Evolutionary conservation across 2,329 filamentous ascomycete genomes (phyloP).

Genomic region (Xylariaceae sp.): DNA sequence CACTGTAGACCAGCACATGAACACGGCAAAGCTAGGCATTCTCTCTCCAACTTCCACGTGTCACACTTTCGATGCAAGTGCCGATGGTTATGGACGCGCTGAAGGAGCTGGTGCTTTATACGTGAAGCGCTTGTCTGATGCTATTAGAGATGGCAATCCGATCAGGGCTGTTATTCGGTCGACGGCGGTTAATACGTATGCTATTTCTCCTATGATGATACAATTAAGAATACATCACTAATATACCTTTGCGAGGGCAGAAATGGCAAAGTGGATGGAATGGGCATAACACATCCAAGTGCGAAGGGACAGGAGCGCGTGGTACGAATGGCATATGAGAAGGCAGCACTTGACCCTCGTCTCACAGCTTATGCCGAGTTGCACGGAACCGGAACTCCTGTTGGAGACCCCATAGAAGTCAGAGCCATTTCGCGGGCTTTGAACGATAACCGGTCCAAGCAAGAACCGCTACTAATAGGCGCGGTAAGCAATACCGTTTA

Average conservation of each 20-base stretch:
- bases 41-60: conserved; percentile 43
- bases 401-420: conserved; percentile 37
- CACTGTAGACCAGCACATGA: conserved; percentile 37
- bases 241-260: background rate
- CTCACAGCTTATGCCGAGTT: conserved; percentile 33
- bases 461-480: conserved; percentile 29
- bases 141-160: conserved; percentile 33
- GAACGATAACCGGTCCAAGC: conserved; percentile 25
- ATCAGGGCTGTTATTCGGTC: conserved; percentile 36
- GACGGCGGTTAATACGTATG: conserved; percentile 32
- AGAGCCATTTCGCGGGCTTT: conserved; percentile 27
- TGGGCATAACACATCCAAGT: conserved; percentile 40
- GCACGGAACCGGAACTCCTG: conserved; percentile 36
- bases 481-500: conserved; percentile 18
- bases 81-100: conserved; percentile 38
- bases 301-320: conserved; percentile 31
- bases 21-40: conserved; percentile 40
- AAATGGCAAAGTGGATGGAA: conserved; percentile 36
- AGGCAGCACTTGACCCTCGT: conserved; percentile 29
- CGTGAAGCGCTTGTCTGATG: conserved; percentile 35
- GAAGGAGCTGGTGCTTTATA: conserved; percentile 34
- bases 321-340: conserved; percentile 30
- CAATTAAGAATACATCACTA: conserved; percentile 33
- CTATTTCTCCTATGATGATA: conserved; percentile 1
- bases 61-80: conserved; percentile 38